These are phyloP conservation scores for Barnettozyma californica DNA, from an alignment of 805 yeast genomes.

Conservation along the genomic window DNA sequence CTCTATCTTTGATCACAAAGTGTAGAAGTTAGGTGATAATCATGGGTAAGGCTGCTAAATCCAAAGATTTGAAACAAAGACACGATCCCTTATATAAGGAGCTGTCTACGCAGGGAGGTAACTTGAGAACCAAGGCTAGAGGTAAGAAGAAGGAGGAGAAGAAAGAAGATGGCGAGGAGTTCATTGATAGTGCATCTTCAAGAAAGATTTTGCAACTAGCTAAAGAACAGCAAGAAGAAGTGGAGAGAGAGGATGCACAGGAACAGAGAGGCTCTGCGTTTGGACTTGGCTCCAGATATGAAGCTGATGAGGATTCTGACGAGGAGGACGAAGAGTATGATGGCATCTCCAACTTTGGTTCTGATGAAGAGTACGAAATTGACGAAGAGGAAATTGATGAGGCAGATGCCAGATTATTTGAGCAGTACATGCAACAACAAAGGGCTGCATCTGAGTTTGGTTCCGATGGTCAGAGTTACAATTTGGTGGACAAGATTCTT, in stretches of 20 bases:
- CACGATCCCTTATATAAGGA: constrained; percentile 82
- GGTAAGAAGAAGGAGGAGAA: constrained; percentile 34
- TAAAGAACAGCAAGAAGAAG: constrained; percentile 86
- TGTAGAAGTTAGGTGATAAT: not conserved
- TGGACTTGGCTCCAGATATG: constrained; percentile 30
- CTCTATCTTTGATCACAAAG: not conserved
- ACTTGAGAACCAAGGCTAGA: constrained; percentile 42
- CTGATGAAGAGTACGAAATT: constrained; percentile 47
- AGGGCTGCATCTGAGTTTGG: constrained; percentile 29
- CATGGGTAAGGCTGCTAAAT: constrained; percentile 61
- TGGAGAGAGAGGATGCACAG: constrained; percentile 58
- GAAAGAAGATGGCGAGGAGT: constrained; percentile 50
- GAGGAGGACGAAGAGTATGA: constrained; percentile 34
- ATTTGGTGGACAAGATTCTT: constrained; percentile 89
- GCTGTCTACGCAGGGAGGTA: constrained; percentile 69
- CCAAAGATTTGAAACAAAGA: constrained; percentile 49
- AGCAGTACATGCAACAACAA: constrained; percentile 55
- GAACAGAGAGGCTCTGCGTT: constrained; percentile 25
- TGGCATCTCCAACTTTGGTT: constrained; percentile 46
- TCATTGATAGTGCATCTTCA: constrained; percentile 75
- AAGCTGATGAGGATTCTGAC: constrained; percentile 40
- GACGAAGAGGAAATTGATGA: constrained; percentile 66
- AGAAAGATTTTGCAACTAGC: constrained; percentile 87
- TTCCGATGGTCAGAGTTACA: constrained; percentile 42
- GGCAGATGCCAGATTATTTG: constrained; percentile 80